phyloP scores from a whole-genome alignment of 2,329 filamentous ascomycete species.

The Pseudopyricularia javanii region DNA sequence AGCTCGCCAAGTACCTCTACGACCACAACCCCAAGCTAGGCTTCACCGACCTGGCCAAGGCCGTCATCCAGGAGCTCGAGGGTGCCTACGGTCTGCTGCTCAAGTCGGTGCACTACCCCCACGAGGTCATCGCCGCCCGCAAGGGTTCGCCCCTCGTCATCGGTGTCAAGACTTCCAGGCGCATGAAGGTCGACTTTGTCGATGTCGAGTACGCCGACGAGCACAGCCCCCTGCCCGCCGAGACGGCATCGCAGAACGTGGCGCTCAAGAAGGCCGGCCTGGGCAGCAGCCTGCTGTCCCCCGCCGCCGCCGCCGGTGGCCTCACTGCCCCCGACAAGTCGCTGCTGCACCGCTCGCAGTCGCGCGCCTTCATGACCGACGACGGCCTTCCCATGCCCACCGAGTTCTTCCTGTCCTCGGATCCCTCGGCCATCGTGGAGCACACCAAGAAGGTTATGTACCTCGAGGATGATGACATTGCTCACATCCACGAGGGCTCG shows the following conservation, averaged over 20 bases:
- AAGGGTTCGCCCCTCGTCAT: constrained; percentile 98
- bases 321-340: constrained; percentile 92
- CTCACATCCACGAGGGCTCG: constrained; percentile 97
- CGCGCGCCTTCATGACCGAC: constrained; percentile 95
- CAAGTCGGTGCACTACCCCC: constrained; percentile 97
- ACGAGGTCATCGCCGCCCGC: constrained; percentile 93
- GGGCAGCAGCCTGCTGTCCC: constrained; percentile 61
- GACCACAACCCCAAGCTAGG: constrained; percentile 88
- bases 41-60: constrained; percentile 94
- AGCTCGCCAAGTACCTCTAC: constrained; percentile 96
- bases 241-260: constrained; percentile 91
- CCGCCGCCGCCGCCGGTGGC: constrained; percentile 25
- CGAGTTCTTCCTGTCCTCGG: constrained; percentile 98
- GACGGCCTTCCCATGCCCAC: constrained; percentile 96
- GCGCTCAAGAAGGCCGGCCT: constrained; percentile 85
- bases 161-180: constrained; percentile 90
- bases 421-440: constrained; percentile 96
- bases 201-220: constrained; percentile 96
- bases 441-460: constrained; percentile 99
- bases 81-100: constrained; percentile 94
- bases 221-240: constrained; percentile 69
- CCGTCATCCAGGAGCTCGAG: constrained; percentile 95
- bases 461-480: constrained; percentile 98
- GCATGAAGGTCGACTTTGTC: constrained; percentile 99
- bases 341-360: constrained; percentile 94